Conservation (phyloP, 805 yeast species). For the Clavispora phyllophila region DNA sequence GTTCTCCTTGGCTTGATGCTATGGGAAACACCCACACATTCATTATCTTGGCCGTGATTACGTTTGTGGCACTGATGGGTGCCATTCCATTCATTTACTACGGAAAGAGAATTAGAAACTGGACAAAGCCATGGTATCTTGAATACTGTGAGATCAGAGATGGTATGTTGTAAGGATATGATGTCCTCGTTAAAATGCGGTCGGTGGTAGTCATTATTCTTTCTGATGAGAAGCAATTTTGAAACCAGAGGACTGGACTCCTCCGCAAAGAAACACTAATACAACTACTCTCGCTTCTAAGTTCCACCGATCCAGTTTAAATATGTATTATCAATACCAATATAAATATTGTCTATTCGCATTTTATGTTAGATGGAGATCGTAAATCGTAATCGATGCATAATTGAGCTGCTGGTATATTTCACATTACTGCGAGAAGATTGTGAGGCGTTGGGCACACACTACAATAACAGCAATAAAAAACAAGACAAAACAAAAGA, state of each 20-base stretch:
- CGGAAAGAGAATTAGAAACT: constrained; percentile 55
- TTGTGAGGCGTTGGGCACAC: no score
- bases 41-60: constrained; percentile 56
- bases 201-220: background rate
- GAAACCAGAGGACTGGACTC: background rate
- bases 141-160: constrained; percentile 14
- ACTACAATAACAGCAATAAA: no score
- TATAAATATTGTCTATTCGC: no score
- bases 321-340: background rate
- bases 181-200: background rate
- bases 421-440: no score
- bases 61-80: constrained; percentile 51
- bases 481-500: no score
- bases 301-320: background rate
- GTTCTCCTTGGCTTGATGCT: constrained; percentile 55
- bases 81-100: constrained; percentile 54
- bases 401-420: no score
- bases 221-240: background rate
- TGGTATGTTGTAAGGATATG: constrained; percentile 1
- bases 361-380: no score
- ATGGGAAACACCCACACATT: constrained; percentile 56
- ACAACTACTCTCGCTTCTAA: background rate
- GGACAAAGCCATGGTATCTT: constrained; percentile 52
- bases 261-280: background rate
- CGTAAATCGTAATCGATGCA: no score